These are phyloP conservation scores for Mycena amicta DNA, from an alignment of 768 basidiomycete species.

Conservation along the genomic window DNA sequence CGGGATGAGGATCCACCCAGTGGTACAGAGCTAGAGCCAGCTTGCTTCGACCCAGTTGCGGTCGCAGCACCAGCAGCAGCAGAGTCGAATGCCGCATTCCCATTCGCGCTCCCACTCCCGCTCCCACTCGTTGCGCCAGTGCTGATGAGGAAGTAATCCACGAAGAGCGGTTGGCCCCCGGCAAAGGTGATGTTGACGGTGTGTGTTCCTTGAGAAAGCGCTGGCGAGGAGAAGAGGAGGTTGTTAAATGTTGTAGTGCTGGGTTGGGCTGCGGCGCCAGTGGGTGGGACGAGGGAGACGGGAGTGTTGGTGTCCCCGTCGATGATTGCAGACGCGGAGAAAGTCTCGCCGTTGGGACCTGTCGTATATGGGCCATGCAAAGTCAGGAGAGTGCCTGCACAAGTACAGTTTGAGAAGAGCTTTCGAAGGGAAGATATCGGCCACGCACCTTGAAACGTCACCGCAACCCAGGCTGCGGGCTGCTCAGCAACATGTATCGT, in stretches of 20 bases:
- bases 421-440: not conserved
- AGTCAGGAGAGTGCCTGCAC: not conserved
- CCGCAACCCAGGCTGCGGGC: not conserved
- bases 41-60: not conserved
- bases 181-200: not conserved
- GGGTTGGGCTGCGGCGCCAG: not conserved
- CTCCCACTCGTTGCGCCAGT: not conserved
- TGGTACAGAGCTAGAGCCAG: not conserved
- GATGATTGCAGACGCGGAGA: not conserved
- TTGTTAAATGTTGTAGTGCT: not conserved
- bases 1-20: not conserved
- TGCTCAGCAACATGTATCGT: not conserved
- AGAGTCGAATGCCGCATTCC: not conserved
- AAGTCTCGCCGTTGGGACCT: not conserved
- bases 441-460: not conserved
- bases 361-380: not conserved
- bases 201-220: not conserved
- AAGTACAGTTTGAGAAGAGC: not conserved
- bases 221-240: not conserved
- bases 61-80: not conserved
- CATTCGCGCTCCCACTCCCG: not conserved
- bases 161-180: not conserved
- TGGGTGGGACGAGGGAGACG: not conserved
- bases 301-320: not conserved
- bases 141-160: not conserved